Conservation (phyloP, 2,329 filamentous ascomycete genomes). For the Aspergillus melleus region DNA sequence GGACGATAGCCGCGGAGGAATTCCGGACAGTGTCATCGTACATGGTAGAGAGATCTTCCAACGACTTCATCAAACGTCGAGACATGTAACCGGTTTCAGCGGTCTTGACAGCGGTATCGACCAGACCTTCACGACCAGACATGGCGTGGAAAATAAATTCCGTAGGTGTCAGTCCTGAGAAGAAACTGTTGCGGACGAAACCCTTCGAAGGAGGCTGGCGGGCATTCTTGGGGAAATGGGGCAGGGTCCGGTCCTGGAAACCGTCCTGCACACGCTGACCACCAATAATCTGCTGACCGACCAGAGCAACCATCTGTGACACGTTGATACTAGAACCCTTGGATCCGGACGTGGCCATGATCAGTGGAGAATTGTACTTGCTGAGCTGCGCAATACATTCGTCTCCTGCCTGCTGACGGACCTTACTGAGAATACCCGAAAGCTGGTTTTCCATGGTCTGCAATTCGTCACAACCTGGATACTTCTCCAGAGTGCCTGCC, state of each 20-base stretch:
- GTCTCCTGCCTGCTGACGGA: conserved; percentile 86
- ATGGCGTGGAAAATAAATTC: conserved; percentile 99
- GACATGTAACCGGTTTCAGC: conserved; percentile 99
- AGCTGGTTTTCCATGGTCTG: conserved; percentile 88
- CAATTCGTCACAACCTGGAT: conserved; percentile 86
- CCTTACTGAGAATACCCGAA: conserved; percentile 86
- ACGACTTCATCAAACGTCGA: conserved; percentile 92
- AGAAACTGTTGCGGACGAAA: conserved; percentile 97
- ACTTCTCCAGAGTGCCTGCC: conserved; percentile 76
- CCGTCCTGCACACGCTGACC: conserved; percentile 90
- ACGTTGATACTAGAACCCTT: conserved; percentile 98
- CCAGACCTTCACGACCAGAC: conserved; percentile 94
- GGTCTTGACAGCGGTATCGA: conserved; percentile 98
- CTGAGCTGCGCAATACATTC: conserved; percentile 89
- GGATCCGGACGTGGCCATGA: conserved; percentile 97
- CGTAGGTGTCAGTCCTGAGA: conserved; percentile 81
- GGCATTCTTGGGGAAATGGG: conserved; percentile 92
- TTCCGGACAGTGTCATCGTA: conserved; percentile 96
- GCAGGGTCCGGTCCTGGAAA: conserved; percentile 91
- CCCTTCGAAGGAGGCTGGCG: conserved; percentile 93
- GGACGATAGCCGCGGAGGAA: conserved; percentile 82
- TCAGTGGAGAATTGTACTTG: conserved; percentile 84
- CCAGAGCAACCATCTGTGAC: conserved; percentile 96
- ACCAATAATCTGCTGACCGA: conserved; percentile 97
- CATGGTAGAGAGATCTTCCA: conserved; percentile 89